Evolutionary conservation across 306 rosid species (phyloP).

Genomic region (Quercus glauca): DNA sequence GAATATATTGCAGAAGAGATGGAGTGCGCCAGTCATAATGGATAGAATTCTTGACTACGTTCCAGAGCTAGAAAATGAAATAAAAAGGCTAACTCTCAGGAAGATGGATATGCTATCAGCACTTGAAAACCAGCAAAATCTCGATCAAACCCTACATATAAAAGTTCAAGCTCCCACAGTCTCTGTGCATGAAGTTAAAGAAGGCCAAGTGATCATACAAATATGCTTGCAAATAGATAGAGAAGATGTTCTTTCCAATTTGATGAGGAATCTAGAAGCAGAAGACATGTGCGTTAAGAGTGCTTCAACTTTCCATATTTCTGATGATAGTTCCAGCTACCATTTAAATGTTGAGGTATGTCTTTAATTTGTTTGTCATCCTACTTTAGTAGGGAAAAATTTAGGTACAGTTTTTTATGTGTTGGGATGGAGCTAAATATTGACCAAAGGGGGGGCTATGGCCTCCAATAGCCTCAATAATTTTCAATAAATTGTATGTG

Average conservation of each 20-base stretch:
- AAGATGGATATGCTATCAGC: slow-evolving; percentile 5
- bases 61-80: slow-evolving; percentile 26
- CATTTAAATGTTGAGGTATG: neutral
- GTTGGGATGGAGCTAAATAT: too few species aligned
- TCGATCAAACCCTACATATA: neutral
- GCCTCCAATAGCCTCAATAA: too few species aligned
- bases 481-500: too few species aligned
- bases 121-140: neutral
- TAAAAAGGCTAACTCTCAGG: slow-evolving; percentile 8
- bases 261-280: slow-evolving; percentile 9
- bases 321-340: neutral
- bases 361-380: neutral
- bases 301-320: neutral
- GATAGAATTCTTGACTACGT: slow-evolving; percentile 26
- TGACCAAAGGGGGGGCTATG: too few species aligned
- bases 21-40: slow-evolving; percentile 31
- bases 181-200: neutral
- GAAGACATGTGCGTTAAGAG: neutral
- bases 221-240: slow-evolving; percentile 11
- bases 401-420: too few species aligned
- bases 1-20: slow-evolving; percentile 30
- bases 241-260: slow-evolving; percentile 1
- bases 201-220: slow-evolving; percentile 16
- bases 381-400: too few species aligned
- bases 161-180: neutral